Percentiles rank a stretch among this genome's conserved stretches.
phyloP scores from a whole-genome alignment of 306 rosid genomes.

The Spatholobus suberectus region DNA sequence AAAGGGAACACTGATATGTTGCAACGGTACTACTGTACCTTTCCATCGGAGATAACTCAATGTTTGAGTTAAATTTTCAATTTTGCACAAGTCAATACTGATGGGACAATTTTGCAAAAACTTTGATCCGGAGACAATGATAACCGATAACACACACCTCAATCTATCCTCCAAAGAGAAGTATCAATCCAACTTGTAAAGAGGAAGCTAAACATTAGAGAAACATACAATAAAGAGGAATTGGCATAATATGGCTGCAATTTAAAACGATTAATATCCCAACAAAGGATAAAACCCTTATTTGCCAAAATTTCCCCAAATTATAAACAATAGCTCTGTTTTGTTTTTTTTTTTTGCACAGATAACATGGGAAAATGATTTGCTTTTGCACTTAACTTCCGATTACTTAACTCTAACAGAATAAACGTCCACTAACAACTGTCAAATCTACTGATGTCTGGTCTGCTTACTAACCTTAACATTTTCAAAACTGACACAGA shows the following conservation, averaged over 20 bases:
- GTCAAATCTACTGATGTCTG: neutral
- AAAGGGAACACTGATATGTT: neutral
- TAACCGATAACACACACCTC: neutral
- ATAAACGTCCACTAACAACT: neutral
- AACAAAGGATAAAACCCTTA: conserved; percentile 24
- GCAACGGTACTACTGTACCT: neutral
- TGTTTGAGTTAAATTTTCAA: neutral
- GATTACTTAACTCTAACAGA: neutral
- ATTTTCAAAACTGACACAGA: neutral
- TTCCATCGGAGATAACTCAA: neutral
- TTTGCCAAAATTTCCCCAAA: neutral
- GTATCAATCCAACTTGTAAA: neutral
- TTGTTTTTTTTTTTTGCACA: neutral
- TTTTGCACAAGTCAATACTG: neutral
- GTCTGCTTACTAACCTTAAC: neutral
- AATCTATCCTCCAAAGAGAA: neutral
- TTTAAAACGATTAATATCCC: neutral
- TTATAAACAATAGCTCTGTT: neutral
- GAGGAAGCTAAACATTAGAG: neutral
- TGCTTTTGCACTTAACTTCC: neutral
- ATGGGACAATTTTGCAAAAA: neutral
- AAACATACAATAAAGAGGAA: neutral
- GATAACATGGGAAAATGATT: neutral
- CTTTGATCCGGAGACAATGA: neutral
- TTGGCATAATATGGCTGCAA: neutral